These are phyloP conservation scores for Claviceps purpurea DNA, from an alignment of 2,329 filamentous ascomycete genomes.

Conservation along the genomic window DNA sequence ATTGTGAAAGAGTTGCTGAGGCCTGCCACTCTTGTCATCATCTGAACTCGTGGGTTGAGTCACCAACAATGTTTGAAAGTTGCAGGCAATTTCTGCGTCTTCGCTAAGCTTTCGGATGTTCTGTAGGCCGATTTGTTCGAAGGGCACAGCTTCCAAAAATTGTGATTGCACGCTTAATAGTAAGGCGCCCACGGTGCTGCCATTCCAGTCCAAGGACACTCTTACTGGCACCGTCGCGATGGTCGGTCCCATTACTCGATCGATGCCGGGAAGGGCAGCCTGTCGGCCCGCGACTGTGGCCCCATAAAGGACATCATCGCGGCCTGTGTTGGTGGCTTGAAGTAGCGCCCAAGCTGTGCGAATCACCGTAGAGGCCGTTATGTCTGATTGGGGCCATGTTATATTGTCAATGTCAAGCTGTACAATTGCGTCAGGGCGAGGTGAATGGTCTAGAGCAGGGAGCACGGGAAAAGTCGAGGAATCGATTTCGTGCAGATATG, in stretches of 20 bases:
- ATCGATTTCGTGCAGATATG: not conserved
- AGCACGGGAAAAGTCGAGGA: constrained; percentile 21
- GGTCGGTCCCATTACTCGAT: constrained; percentile 14
- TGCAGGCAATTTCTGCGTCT: not conserved
- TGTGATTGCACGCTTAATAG: constrained; percentile 6
- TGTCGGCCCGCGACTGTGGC: constrained; percentile 27
- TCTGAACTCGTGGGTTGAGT: not conserved
- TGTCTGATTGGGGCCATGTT: constrained; percentile 12
- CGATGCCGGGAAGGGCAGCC: constrained; percentile 9
- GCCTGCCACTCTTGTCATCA: not conserved
- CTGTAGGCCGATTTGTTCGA: constrained; percentile 7
- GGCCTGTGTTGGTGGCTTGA: constrained; percentile 30
- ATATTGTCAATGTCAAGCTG: not conserved
- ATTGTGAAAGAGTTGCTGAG: not conserved
- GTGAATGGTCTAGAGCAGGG: constrained; percentile 28
- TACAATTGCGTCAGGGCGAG: constrained; percentile 28
- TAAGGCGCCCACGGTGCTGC: constrained; percentile 5
- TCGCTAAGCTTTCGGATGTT: not conserved
- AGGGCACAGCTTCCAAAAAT: constrained; percentile 8
- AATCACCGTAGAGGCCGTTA: constrained; percentile 7
- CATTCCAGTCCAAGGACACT: constrained; percentile 18
- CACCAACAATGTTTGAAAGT: not conserved
- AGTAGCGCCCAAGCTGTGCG: constrained; percentile 36
- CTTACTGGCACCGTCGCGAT: constrained; percentile 30
- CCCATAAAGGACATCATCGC: constrained; percentile 27